Percentiles rank a stretch among this genome's conserved stretches.
Evolutionary conservation across 2,329 filamentous ascomycete species (phyloP).

Genomic region (Hymenoscyphus albidus): DNA sequence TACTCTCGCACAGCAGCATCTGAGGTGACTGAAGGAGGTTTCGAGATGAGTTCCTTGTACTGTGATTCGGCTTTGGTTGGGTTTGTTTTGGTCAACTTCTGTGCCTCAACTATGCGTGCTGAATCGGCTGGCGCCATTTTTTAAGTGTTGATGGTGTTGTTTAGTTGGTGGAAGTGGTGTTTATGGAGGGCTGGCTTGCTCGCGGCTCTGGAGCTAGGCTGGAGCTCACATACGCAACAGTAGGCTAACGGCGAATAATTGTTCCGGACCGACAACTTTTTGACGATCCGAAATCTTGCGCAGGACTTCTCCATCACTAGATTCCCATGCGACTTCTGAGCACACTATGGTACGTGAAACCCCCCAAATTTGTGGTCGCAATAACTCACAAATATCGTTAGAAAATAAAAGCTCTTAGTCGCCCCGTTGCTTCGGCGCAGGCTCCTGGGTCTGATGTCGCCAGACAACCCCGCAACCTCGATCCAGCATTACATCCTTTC

Average conservation of each 20-base stretch:
- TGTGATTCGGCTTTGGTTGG: slow-evolving; percentile 79
- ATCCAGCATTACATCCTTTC: slow-evolving; percentile 85
- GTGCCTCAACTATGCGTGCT: slow-evolving; percentile 77
- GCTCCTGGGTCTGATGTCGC: slow-evolving; percentile 62
- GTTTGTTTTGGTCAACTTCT: slow-evolving; percentile 75
- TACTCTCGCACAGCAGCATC: slow-evolving; percentile 89
- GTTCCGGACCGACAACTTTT: slow-evolving; percentile 20
- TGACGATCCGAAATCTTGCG: slow-evolving; percentile 14
- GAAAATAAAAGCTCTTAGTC: slow-evolving; percentile 65
- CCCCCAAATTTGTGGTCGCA: neutral
- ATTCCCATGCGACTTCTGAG: slow-evolving; percentile 12
- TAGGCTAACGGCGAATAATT: slow-evolving; percentile 7
- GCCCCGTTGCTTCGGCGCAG: slow-evolving; percentile 61
- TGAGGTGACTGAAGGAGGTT: slow-evolving; percentile 74
- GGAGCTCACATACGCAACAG: slow-evolving; percentile 2
- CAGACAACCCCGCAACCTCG: slow-evolving; percentile 67
- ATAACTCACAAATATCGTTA: slow-evolving; percentile 17
- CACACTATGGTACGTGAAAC: slow-evolving; percentile 30
- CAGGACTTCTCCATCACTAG: neutral
- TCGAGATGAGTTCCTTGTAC: slow-evolving; percentile 86
- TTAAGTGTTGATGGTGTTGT: slow-evolving; percentile 24
- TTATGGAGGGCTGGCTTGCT: slow-evolving; percentile 19
- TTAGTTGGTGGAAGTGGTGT: slow-evolving; percentile 15
- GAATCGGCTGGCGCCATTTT: slow-evolving; percentile 57
- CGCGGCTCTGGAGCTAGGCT: slow-evolving; percentile 12